Conservation (phyloP, 441 rosid genomes). For the Capsella rubella region DNA sequence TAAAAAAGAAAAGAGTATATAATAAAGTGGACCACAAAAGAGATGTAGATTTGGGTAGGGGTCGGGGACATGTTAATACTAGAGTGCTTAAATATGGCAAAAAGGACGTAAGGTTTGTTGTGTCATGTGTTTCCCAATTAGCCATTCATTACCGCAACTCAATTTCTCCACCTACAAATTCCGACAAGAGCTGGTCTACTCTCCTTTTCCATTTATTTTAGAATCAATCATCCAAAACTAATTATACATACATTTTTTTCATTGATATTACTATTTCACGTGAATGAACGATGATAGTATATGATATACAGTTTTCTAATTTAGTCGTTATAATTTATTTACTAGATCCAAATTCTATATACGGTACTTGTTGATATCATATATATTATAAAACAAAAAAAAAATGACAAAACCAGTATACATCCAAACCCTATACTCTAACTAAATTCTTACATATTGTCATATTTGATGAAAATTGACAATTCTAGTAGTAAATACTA, state of each 20-base stretch:
- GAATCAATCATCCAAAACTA: slow-evolving; percentile 2
- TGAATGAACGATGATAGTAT: neutral
- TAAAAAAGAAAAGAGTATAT: neutral
- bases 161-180: slow-evolving; percentile 31
- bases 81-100: slow-evolving; percentile 40
- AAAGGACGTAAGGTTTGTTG: slow-evolving; percentile 45
- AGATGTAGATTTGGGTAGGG: slow-evolving; percentile 38
- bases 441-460: neutral
- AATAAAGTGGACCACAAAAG: slow-evolving; percentile 20
- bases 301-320: slow-evolving; percentile 5
- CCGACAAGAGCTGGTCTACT: slow-evolving; percentile 40
- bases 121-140: slow-evolving; percentile 45
- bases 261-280: slow-evolving; percentile 16
- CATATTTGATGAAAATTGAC: slow-evolving; percentile 21
- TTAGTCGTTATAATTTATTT: neutral
- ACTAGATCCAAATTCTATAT: slow-evolving; percentile 3
- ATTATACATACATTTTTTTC: too few species aligned
- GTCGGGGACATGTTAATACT: slow-evolving; percentile 38
- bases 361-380: neutral
- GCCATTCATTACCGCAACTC: slow-evolving; percentile 35
- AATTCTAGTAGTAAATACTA: slow-evolving; percentile 12
- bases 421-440: neutral
- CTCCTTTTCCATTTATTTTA: slow-evolving; percentile 22
- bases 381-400: neutral
- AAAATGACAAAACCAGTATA: neutral